Base-by-base conservation (phyloP, 345 rosid genomes). In the Acer campestre region DNA sequence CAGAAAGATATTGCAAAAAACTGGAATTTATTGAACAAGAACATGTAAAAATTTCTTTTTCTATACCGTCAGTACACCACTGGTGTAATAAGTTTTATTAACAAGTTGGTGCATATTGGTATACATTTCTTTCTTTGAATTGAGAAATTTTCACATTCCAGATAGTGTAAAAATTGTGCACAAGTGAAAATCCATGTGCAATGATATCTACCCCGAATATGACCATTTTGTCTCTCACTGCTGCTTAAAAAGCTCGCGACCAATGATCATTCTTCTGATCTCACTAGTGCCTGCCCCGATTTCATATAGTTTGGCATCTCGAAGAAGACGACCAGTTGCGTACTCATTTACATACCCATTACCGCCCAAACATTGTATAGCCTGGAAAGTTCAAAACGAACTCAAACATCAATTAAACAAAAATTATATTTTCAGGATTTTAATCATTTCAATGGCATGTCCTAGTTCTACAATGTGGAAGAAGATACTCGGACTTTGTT, bases 241-340 rank as follows among this genome's bases (percentile, higher is more conserved):
- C 78, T 88, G 84, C 86, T 90, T 95, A 82, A 92, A 93, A 75
- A 93, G 98, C 83, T 87, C 88, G 17, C 99, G 95, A 27, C 98
- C 99, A 2, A 93, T 92, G 31, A 95, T 90, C 82, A 95, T 87
- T 81, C 98, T 89, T 86, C 98, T 88, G 81, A 95, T 93, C 88
- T 95, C 99, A 58, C 99, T 95, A 40, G 98, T 95, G 46, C 98
- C 99, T 0, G 99, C 99, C 23, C 99, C 98, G 11, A 95, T 93
- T 82, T 95, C 99, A 59, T 95, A 93, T 48, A 95, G 84, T 77
- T 93, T 95, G 70, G 99, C 98, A 78, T 95, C 99, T 76, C 98
- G 90, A 25, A 95, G 91, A 66, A 92, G 93, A 49, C 99, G 94
- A 2, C 99, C 99, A 0, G 96, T 95, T 73, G 91, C 22, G 80